Conservation (phyloP, 2,329 filamentous ascomycete genomes). For the Microcyclospora tardicrescens region DNA sequence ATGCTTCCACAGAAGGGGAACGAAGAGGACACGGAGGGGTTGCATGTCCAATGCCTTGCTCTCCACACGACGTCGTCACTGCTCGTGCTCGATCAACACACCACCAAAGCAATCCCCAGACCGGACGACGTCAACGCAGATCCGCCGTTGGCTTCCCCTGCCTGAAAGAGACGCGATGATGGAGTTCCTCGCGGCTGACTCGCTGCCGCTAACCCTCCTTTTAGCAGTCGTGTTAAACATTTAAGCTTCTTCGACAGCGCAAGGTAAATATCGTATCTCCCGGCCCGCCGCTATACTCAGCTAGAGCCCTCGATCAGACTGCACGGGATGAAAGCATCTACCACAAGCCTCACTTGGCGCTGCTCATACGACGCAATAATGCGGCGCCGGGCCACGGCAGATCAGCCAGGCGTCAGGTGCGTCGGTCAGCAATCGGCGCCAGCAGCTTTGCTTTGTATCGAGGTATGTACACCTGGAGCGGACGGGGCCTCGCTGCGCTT, state of each 20-base stretch:
- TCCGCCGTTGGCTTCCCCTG: neutral
- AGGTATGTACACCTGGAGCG: neutral
- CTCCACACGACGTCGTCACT: too few species aligned
- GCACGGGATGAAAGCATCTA: conserved; percentile 3
- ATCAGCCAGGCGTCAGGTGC: conserved; percentile 18
- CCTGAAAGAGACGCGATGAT: neutral
- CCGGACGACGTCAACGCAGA: neutral
- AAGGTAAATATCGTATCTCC: neutral
- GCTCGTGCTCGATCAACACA: too few species aligned
- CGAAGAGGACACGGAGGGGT: too few species aligned
- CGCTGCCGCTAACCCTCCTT: conserved; percentile 1
- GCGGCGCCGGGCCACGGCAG: conserved; percentile 17
- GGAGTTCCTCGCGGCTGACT: neutral
- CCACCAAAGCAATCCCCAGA: too few species aligned
- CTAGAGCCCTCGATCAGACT: neutral
- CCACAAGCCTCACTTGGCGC: conserved; percentile 8
- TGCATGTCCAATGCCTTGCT: too few species aligned
- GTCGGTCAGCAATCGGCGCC: conserved; percentile 15
- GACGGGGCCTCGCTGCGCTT: conserved; percentile 3
- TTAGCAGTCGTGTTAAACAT: conserved; percentile 9
- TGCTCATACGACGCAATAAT: conserved; percentile 20
- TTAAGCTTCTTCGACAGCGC: conserved; percentile 9
- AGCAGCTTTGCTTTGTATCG: conserved; percentile 9
- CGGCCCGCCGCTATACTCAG: neutral
- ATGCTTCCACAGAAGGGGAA: too few species aligned